Conservation (phyloP, 495 filamentous ascomycete species). For the Podospora pseudopauciseta region DNA sequence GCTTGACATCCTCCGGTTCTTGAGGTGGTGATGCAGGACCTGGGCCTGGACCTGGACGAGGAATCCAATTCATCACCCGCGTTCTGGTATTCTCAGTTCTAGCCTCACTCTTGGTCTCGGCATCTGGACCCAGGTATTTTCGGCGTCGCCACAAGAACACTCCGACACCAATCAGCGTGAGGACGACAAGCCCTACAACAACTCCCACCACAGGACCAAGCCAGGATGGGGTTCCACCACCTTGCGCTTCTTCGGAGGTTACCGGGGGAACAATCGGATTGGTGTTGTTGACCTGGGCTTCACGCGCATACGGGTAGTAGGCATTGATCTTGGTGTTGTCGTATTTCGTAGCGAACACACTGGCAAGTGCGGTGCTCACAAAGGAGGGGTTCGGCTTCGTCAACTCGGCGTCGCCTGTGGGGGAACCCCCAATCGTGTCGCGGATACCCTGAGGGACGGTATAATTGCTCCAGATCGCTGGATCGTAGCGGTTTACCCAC, state of each 20-base stretch:
- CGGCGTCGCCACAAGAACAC: slow-evolving; percentile 56
- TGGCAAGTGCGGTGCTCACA: slow-evolving; percentile 46
- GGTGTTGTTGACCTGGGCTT: slow-evolving; percentile 31
- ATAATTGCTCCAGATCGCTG: slow-evolving; percentile 54
- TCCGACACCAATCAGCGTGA: slow-evolving; percentile 50
- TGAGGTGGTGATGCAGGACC: background rate
- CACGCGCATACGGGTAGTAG: slow-evolving; percentile 57
- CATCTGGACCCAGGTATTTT: slow-evolving; percentile 34
- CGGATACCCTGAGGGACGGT: slow-evolving; percentile 57
- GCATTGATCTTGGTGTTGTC: slow-evolving; percentile 50
- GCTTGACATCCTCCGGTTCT: slow-evolving; percentile 38
- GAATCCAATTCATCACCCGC: slow-evolving; percentile 46
- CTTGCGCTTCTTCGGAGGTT: slow-evolving; percentile 7
- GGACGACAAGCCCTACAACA: slow-evolving; percentile 57
- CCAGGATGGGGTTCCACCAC: slow-evolving; percentile 54
- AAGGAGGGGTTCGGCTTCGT: slow-evolving; percentile 47
- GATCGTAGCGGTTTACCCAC: slow-evolving; percentile 62
- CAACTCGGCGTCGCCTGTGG: slow-evolving; percentile 57
- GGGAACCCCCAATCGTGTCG: slow-evolving; percentile 58
- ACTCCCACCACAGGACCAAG: slow-evolving; percentile 64
- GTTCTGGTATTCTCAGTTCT: slow-evolving; percentile 44
- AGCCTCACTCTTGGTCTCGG: slow-evolving; percentile 42
- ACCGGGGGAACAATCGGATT: slow-evolving; percentile 24
- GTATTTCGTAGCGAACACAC: slow-evolving; percentile 57
- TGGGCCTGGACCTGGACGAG: slow-evolving; percentile 25